These are phyloP conservation scores for Striga asiatica DNA, from an alignment of 257 asterid species.

Conservation along the genomic window DNA sequence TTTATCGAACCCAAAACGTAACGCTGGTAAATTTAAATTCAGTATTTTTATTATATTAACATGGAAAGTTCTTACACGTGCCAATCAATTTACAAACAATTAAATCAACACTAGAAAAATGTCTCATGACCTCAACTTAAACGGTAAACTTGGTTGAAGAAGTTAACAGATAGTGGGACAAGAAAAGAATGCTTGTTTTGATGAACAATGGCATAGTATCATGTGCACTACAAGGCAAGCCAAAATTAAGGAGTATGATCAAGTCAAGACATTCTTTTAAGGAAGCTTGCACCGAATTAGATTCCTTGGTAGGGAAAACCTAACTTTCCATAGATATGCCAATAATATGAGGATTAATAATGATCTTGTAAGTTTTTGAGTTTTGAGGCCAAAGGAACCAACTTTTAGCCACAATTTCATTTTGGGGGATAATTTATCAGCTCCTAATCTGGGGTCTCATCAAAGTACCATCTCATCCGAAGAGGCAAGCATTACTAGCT, in stretches of 20 bases:
- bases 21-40: no score
- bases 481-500: conserved; percentile 22
- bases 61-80: no score
- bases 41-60: no score
- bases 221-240: not conserved
- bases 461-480: conserved; percentile 30
- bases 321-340: not conserved
- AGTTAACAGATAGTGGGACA: no score
- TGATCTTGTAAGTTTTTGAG: not conserved
- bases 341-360: not conserved
- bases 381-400: not conserved
- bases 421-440: conserved; percentile 2
- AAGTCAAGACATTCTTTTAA: not conserved
- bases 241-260: not conserved
- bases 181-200: not conserved
- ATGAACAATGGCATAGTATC: not conserved
- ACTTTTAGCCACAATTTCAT: not conserved
- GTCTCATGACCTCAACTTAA: not conserved
- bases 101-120: not conserved
- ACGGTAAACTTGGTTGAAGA: no score
- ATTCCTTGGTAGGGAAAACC: not conserved
- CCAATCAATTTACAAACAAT: no score
- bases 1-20: no score
- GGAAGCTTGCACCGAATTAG: not conserved
- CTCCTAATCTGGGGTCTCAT: conserved; percentile 22